Evolutionary conservation across 257 asterid species (phyloP).

Genomic region (Salvia splendens): DNA sequence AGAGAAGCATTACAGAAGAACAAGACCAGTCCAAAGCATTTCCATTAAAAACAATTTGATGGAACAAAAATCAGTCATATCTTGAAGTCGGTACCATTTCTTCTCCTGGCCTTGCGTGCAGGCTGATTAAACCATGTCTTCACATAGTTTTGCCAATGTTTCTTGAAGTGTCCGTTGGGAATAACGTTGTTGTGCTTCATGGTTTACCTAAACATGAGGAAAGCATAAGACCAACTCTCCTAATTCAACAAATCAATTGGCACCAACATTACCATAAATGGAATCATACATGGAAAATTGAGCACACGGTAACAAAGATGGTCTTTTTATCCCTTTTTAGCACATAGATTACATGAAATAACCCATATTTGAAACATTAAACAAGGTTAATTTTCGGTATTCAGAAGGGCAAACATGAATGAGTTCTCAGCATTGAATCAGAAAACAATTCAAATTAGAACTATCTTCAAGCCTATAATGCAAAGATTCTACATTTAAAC

Average conservation of each 20-base stretch:
- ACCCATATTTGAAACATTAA: not conserved
- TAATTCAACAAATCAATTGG: not conserved
- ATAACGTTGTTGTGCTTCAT: constrained; percentile 84
- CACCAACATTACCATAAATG: not conserved
- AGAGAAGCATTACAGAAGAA: constrained; percentile 8
- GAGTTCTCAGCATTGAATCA: not conserved
- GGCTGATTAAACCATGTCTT: constrained; percentile 86
- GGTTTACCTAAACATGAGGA: constrained; percentile 41
- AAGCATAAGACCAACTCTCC: not conserved
- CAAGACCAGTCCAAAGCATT: not conserved
- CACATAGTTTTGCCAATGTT: constrained; percentile 82
- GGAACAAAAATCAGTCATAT: not conserved
- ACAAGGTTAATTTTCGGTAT: not conserved
- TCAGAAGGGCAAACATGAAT: not conserved
- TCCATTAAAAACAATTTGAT: not conserved
- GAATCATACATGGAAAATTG: not conserved
- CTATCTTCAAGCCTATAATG: not conserved
- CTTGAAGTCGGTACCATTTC: constrained; percentile 45
- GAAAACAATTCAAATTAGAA: not conserved
- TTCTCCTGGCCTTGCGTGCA: constrained; percentile 77
- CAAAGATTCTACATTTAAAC: not conserved
- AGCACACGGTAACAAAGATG: too few species aligned
- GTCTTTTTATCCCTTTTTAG: not conserved
- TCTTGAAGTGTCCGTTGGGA: constrained; percentile 77
- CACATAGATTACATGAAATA: not conserved